Conservation (phyloP, 2,329 filamentous ascomycete genomes). For the Colletotrichum euphorbiae region DNA sequence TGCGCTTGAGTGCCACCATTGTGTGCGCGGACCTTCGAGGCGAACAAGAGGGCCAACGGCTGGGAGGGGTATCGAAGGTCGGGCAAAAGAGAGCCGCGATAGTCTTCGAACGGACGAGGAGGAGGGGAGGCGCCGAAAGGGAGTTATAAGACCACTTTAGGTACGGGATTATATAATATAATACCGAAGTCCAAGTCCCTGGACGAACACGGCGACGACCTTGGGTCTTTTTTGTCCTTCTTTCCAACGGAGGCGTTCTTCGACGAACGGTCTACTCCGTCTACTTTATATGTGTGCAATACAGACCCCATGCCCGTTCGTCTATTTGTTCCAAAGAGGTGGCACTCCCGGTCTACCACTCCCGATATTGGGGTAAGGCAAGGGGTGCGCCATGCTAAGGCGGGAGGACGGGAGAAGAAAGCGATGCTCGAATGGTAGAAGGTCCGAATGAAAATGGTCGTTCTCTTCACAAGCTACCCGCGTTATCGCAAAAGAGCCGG, state of each 20-base stretch:
- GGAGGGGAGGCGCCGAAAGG: not conserved
- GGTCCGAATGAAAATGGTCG: conserved; percentile 37
- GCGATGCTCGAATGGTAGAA: conserved; percentile 31
- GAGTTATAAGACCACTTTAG: conserved; percentile 14
- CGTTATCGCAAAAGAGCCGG: conserved; percentile 17
- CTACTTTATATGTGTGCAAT: conserved; percentile 24
- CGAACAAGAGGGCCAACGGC: no score
- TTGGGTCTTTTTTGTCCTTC: not conserved
- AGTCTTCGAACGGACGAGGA: no score
- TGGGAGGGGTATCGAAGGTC: not conserved
- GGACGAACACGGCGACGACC: not conserved
- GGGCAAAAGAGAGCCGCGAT: no score
- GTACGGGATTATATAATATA: conserved; percentile 18
- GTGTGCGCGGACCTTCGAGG: not conserved
- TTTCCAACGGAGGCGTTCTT: not conserved
- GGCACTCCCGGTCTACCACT: not conserved
- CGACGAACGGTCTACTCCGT: conserved; percentile 10
- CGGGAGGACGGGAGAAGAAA: conserved; percentile 34
- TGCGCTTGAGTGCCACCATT: conserved; percentile 37
- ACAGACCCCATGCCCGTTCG: not conserved
- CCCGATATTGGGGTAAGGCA: not conserved
- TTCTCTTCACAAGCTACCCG: not conserved
- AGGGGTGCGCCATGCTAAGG: conserved; percentile 21
- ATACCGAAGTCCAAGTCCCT: conserved; percentile 7
- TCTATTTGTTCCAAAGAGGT: not conserved